Base-by-base conservation (phyloP, 208 protist species). In the Leishmania major region DNA sequence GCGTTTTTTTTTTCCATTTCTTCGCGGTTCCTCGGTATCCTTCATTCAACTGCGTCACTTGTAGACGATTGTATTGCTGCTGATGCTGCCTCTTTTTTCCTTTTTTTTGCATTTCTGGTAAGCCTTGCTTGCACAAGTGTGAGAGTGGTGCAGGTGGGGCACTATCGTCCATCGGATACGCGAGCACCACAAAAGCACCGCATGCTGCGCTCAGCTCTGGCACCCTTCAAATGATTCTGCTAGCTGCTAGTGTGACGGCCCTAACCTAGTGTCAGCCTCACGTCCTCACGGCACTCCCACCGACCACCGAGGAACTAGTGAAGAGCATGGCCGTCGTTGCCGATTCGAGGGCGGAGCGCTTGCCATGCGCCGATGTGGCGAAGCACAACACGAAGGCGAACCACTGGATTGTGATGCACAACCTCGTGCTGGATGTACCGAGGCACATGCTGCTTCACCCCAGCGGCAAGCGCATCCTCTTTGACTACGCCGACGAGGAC, bases 371-470 rank as follows among this genome's bases (percentile, higher is more conserved):
- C 19, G 91, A 95, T 81, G 84, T 94, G 75, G 84, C 85, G 40
- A 95, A 92, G 84, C 92, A 94, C 87, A 94, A 93, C 75, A 92
- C 62, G 53, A 78, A 79, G 74, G 81, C 85, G 66, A 88, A 94
- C 77, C 93, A 85, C 51, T 85, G 92, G 73, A 76, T 76, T 75
- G 82, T 92, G 70, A 84, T 91, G 5, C 85, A 72, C 40, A 57
- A 85, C 73, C 79, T 88, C 59, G 93, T 96, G 81, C 85, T 93
- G 70, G 77, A 95, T 66, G 71, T 93, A 31, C 88, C 90, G 22
- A 47, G 75, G 75, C 95, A 93, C 78, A 73, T 93, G 40, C 83
- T 81, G 1, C 84, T 94, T 51, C 88, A 93, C 89, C 91, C 92
- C 17, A 90, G 93, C 64, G 92, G 91, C 51, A 87, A 87, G 78